Evolutionary conservation across 2,329 filamentous ascomycete species (phyloP).

Genomic region (Colletotrichum gigasporum): DNA sequence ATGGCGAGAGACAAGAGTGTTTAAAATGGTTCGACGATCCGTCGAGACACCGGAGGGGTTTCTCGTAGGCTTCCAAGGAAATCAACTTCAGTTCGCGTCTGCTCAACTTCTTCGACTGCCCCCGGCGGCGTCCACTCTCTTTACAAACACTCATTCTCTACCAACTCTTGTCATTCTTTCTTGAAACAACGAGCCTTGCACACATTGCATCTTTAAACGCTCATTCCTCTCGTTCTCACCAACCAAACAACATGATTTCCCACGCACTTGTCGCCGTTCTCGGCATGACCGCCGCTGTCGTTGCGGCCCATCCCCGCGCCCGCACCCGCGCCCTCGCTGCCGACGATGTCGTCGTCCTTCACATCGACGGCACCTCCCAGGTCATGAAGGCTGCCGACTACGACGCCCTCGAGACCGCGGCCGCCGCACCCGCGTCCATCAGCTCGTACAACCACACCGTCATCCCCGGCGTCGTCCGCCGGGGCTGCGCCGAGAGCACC

Average conservation of each 20-base stretch:
- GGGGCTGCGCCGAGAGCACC: conserved; percentile 34
- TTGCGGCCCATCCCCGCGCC: not conserved
- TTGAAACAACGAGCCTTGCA: not conserved
- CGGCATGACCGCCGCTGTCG: not conserved
- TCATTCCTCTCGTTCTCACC: not conserved
- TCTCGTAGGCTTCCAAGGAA: not conserved
- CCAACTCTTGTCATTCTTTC: not conserved
- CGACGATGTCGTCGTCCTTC: conserved; percentile 38
- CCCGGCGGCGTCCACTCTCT: not conserved
- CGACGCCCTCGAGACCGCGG: conserved; percentile 12
- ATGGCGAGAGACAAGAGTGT: no score
- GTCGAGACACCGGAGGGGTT: not conserved
- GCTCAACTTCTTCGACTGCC: not conserved
- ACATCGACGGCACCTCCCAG: conserved; percentile 34
- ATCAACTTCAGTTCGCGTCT: not conserved
- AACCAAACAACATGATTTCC: not conserved
- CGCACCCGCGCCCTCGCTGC: conserved; percentile 15
- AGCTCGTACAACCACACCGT: not conserved
- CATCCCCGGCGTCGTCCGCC: not conserved
- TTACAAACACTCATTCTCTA: not conserved
- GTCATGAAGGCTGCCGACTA: conserved; percentile 39
- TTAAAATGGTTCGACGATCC: not conserved
- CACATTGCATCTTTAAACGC: not conserved
- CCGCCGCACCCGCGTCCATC: not conserved
- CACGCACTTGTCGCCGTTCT: not conserved